Base-by-base conservation (phyloP, 345 rosid genomes). In the Aquilaria yunnanensis region DNA sequence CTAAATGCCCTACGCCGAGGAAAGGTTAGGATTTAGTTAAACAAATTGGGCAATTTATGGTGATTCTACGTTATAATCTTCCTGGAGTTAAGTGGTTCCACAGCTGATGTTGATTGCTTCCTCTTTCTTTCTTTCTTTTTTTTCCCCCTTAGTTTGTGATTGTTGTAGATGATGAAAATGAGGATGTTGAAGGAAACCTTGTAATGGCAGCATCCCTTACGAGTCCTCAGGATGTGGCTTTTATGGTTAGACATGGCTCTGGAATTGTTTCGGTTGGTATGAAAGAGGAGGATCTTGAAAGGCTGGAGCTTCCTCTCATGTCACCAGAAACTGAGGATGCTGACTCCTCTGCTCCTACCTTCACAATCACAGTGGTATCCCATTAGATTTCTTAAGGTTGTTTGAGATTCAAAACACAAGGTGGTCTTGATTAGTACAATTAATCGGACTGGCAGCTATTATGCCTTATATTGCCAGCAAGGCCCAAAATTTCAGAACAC, bases 211-310 rank as follows among this genome's bases (percentile, higher is more conserved):
- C 95, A 14, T 60, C 78, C 72, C 78, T 76, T 52, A 66, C 84
- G 9, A 83, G 75, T 72, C 75, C 90, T 8, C 65, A 63, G 56
- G 72, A 79, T 9, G 64, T 86, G n/a, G 94, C 89, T 3, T 92
- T 88, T 61, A 63, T 86, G 81, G 52, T 88, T 53, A 83, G 69
- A 69, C 79, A 83, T 56, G 96, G 98, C 2, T 88, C 95, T 2
- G 96, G 98, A 23, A 88, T 92, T 66, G 83, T 88, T 49, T 86
- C 90, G 1, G 96, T 86, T 9, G 92, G 87, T 33, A 92, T 92
- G 92, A 81, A 75, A 66, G 85, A 81, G 60, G 86, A 83, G 30
- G 90, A 92, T 72, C 95, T 92, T 37, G 73, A 76, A 62, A 86
- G 87, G 67, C 75, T 89, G 67, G 78, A 84, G 64, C 95, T 92